Evolutionary conservation across 331 rosid genomes (phyloP), one percentile per base, ranked within the genome.

Genomic region (Malus hybrid): DNA sequence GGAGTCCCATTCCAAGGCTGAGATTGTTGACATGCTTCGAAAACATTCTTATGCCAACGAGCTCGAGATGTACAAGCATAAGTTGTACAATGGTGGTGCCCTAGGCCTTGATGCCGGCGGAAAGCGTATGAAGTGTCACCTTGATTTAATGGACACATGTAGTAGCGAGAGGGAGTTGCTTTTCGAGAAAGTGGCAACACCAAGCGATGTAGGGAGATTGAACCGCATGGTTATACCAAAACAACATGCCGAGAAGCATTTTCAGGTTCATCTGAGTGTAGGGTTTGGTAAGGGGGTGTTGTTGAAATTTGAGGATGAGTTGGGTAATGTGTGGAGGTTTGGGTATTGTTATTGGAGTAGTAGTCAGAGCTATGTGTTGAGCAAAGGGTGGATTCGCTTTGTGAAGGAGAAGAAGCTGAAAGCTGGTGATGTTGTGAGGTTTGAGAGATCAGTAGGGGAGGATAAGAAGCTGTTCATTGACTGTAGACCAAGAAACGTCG

Each of bases 331-430:
- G 6, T 80, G 83, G 83, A 80, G 79, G 76, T 62, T 80, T 69
- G 39, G 83, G 56, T 80, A 80, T 36, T 75, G 79, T 61, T 80
- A 67, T 36, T 80, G 83, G 83, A 62, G 76, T n/a, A 80, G 83
- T 28, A 80, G 83, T 29, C 83, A 75, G 58, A 80, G 76, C 14
- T 75, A 74, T 53, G 83, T 80, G 33, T 75, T 80, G 56, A 80
- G 79, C 9, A 80, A 69, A 74, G 83, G 83, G 33, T 80, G 83
- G 79, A 69, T 66, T 46, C 69, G 75, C 12, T 80, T 74, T 50
- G 83, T 80, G 60, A 80, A 69, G 83, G 83, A 80, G 76, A 80
- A 80, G 79, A 75, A 34, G 67, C 44, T 68, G 75, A 70, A 53
- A 55, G 79, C 79, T 0, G 83, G 83, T 2, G 83, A 74, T 63